These are phyloP conservation scores for Linanthus parryae DNA, from an alignment of 148 eudicot species.

Conservation along the genomic window DNA sequence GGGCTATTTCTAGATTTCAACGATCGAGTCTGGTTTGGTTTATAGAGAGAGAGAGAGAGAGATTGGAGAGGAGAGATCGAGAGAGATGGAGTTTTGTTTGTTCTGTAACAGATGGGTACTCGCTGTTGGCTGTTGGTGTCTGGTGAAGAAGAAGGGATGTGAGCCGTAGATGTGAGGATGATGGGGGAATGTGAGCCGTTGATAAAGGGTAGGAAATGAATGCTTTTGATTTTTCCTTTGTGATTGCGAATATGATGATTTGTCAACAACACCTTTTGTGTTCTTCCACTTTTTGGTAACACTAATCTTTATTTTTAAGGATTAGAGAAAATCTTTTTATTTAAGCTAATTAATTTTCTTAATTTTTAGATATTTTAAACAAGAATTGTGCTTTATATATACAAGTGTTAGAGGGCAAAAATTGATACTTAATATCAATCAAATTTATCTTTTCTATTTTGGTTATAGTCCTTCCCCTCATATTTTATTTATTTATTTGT, in stretches of 20 bases:
- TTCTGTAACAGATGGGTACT: background rate
- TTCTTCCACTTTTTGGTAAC: background rate
- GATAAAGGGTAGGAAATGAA: constrained; percentile 31
- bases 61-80: no score
- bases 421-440: no score
- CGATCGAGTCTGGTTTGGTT: background rate
- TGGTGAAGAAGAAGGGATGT: constrained; percentile 2
- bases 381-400: no score
- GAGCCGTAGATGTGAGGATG: constrained; percentile 13
- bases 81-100: no score
- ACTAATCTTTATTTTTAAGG: no score
- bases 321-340: no score
- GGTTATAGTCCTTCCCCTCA: no score
- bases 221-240: constrained; percentile 14
- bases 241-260: background rate
- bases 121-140: background rate
- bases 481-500: no score
- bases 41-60: background rate
- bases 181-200: constrained; percentile 21
- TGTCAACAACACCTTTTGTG: background rate
- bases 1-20: background rate
- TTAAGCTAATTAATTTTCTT: no score
- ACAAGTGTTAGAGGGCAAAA: no score
- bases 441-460: no score
- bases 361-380: no score